Percentiles rank a stretch among this genome's conserved stretches.
Conservation (phyloP, 495 filamentous ascomycete species). For the Cetradonia linearis region DNA sequence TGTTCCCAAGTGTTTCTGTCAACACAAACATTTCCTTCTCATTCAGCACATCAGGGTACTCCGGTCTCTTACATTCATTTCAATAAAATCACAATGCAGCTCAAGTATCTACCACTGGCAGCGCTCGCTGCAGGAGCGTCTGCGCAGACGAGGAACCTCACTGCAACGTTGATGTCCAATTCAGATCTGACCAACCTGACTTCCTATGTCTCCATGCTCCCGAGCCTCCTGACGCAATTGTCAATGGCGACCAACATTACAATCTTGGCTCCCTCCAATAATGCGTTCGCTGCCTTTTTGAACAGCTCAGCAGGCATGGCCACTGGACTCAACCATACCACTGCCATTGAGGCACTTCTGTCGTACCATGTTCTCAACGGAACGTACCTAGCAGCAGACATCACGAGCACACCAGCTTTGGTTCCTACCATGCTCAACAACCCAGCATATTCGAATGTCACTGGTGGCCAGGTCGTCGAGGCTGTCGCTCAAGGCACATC, state of each 20-base stretch:
- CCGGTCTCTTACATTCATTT: not conserved
- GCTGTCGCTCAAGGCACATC: slow-evolving; percentile 25
- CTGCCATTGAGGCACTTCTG: slow-evolving; percentile 38
- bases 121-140: slow-evolving; percentile 8
- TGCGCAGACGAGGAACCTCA: slow-evolving; percentile 12
- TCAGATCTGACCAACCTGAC: slow-evolving; percentile 10
- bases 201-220: not conserved
- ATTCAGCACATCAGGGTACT: not conserved
- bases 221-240: slow-evolving; percentile 12
- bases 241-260: slow-evolving; percentile 19
- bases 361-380: slow-evolving; percentile 58
- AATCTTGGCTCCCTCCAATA: slow-evolving; percentile 23
- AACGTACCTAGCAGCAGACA: slow-evolving; percentile 32
- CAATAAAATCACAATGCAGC: slow-evolving; percentile 18
- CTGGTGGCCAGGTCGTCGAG: slow-evolving; percentile 39
- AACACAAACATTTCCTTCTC: not conserved
- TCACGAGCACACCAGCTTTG: slow-evolving; percentile 38
- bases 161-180: slow-evolving; percentile 3
- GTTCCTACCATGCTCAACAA: slow-evolving; percentile 41
- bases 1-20: not conserved
- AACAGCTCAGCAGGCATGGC: slow-evolving; percentile 26
- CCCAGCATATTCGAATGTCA: slow-evolving; percentile 40
- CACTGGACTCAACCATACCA: slow-evolving; percentile 28
- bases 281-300: slow-evolving; percentile 26
- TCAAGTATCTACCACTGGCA: slow-evolving; percentile 9